Evolutionary conservation across 768 basidiomycete genomes (phyloP).

Genomic region (Termitomyces sp.): DNA sequence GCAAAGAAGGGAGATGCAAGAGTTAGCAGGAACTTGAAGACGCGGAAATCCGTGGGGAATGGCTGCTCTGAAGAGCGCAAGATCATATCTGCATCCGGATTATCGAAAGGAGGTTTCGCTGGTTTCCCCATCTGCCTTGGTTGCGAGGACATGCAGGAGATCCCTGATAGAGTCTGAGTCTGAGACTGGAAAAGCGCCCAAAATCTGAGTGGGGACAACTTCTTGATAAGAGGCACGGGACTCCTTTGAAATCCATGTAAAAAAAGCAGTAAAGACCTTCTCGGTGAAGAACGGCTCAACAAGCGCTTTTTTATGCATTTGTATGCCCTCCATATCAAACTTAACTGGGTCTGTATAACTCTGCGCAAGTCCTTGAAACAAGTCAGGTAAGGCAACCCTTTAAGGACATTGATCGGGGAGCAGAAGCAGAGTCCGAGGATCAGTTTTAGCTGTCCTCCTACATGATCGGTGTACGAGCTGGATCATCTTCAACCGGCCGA

Average conservation of each 20-base stretch:
- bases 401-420: too few species aligned
- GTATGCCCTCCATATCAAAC: too few species aligned
- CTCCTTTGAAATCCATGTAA: neutral
- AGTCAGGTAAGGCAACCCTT: too few species aligned
- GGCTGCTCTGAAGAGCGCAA: conserved; percentile 48
- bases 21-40: conserved; percentile 53
- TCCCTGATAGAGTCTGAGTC: neutral
- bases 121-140: neutral
- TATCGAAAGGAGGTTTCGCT: conserved; percentile 39
- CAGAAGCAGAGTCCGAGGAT: too few species aligned
- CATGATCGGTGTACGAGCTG: too few species aligned
- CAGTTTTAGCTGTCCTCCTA: too few species aligned
- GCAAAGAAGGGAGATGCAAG: conserved; percentile 57
- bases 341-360: too few species aligned
- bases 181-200: neutral
- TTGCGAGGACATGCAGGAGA: neutral
- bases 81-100: conserved; percentile 47
- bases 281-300: too few species aligned
- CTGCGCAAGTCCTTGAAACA: too few species aligned
- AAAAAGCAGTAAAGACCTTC: too few species aligned
- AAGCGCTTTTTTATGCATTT: too few species aligned
- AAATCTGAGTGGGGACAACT: neutral
- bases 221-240: neutral
- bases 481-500: too few species aligned
- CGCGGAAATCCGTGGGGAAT: conserved; percentile 43